These are phyloP conservation scores for Isatis lusitanica DNA, from an alignment of 441 rosid species.

Conservation along the genomic window DNA sequence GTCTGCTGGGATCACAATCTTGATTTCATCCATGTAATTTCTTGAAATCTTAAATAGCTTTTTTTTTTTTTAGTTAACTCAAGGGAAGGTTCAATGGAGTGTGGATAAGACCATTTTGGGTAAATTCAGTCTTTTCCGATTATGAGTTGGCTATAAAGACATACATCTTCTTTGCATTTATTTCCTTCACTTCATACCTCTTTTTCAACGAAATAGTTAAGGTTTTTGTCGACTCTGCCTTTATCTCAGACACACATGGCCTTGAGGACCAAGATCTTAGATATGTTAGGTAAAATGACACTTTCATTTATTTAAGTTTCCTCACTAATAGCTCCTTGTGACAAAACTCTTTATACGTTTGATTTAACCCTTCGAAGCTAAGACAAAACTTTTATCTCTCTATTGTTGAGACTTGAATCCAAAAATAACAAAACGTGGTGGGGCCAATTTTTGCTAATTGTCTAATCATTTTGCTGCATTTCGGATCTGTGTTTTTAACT, in stretches of 20 bases:
- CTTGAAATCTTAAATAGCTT: background rate
- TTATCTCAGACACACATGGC: conserved; percentile 30
- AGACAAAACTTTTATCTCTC: conserved; percentile 19
- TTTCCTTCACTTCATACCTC: conserved; percentile 14
- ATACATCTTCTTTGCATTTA: conserved; percentile 25
- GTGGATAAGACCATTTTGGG: conserved; percentile 14
- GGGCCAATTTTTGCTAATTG: conserved; percentile 18
- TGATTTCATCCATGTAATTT: background rate
- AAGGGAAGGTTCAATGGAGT: background rate
- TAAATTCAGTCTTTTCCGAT: background rate
- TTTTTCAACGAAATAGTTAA: conserved; percentile 28
- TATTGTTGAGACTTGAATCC: background rate
- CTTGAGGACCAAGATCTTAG: conserved; percentile 23
- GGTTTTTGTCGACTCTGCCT: conserved; percentile 25
- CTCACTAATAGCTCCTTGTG: conserved; percentile 33
- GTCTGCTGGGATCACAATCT: background rate
- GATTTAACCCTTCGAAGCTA: conserved; percentile 9
- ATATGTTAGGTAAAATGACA: conserved; percentile 32
- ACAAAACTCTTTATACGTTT: background rate
- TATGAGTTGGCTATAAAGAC: conserved; percentile 29
- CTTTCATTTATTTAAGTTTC: conserved; percentile 32
- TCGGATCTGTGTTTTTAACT: conserved; percentile 10
- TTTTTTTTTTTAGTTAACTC: background rate
- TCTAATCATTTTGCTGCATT: conserved; percentile 13
- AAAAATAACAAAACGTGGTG: conserved; percentile 7